Conservation (phyloP, 2,329 filamentous ascomycete genomes). For the Colletotrichum phormii region DNA sequence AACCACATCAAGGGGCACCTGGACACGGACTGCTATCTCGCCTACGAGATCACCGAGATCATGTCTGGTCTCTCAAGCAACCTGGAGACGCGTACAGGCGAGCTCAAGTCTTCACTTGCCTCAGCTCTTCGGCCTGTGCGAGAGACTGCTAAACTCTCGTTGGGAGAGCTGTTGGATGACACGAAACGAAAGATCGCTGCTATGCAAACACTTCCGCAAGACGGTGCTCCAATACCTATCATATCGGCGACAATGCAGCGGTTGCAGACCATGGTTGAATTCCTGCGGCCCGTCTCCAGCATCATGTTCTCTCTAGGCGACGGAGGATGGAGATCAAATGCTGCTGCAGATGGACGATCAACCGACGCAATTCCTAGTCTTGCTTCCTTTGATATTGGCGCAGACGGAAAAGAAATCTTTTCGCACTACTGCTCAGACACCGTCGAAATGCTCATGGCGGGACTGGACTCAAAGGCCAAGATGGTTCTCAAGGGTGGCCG, state of each 20-base stretch:
- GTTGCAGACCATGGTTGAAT: conserved; percentile 87
- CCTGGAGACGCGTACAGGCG: conserved; percentile 84
- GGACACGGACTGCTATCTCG: conserved; percentile 91
- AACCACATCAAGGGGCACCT: conserved; percentile 88
- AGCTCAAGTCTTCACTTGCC: conserved; percentile 84
- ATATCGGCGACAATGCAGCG: conserved; percentile 88
- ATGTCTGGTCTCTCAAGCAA: conserved; percentile 83
- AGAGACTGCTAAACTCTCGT: conserved; percentile 89
- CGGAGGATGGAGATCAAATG: conserved; percentile 81
- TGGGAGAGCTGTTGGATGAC: conserved; percentile 86
- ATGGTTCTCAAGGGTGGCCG: conserved; percentile 80
- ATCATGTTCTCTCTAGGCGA: conserved; percentile 94
- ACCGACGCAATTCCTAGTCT: conserved; percentile 77
- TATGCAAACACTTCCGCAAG: conserved; percentile 77
- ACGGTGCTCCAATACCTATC: conserved; percentile 82
- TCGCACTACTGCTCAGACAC: conserved; percentile 91
- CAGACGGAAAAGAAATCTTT: conserved; percentile 89
- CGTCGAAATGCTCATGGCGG: conserved; percentile 81
- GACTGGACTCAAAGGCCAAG: conserved; percentile 80
- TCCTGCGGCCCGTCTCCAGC: conserved; percentile 85
- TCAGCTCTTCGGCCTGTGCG: conserved; percentile 90
- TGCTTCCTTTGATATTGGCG: conserved; percentile 86
- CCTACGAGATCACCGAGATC: conserved; percentile 95
- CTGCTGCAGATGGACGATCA: conserved; percentile 63
- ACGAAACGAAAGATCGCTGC: conserved; percentile 76